Conservation (phyloP, 164 flowering plant species). For the Kingdonia uniflora region DNA sequence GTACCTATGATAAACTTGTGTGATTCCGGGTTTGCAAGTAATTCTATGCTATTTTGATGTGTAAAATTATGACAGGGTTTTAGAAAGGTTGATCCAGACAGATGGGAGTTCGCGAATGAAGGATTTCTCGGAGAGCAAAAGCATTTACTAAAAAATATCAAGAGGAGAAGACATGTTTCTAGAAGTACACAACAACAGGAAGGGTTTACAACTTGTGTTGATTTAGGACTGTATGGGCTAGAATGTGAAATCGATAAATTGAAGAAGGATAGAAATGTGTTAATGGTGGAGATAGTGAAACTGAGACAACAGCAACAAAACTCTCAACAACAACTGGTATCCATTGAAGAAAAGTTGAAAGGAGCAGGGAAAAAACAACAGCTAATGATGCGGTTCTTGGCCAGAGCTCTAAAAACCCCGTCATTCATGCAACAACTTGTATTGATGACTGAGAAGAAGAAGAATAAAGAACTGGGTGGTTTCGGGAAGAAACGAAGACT, state of each 20-base stretch:
- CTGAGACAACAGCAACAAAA: slow-evolving; percentile 43
- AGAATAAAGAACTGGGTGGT: slow-evolving; percentile 20
- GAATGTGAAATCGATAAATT: slow-evolving; percentile 43
- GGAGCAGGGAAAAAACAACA: slow-evolving; percentile 37
- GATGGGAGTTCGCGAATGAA: slow-evolving; percentile 16
- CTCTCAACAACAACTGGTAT: slow-evolving; percentile 21
- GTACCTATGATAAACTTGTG: no score
- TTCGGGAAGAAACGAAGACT: slow-evolving; percentile 28
- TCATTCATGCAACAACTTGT: slow-evolving; percentile 27
- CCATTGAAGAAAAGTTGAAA: slow-evolving; percentile 34
- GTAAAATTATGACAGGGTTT: slow-evolving; percentile 7
- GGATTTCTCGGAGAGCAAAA: slow-evolving; percentile 11
- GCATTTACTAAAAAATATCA: slow-evolving; percentile 11
- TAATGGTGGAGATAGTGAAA: slow-evolving; percentile 42
- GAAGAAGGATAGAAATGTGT: slow-evolving; percentile 27
- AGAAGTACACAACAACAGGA: slow-evolving; percentile 22
- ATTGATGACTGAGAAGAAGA: slow-evolving; percentile 15
- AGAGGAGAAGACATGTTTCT: slow-evolving; percentile 17
- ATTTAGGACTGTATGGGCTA: slow-evolving; percentile 17
- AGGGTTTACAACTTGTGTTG: slow-evolving; percentile 5
- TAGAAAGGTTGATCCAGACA: slow-evolving; percentile 13
- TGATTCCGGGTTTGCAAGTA: background rate
- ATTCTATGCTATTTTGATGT: background rate
- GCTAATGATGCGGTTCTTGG: slow-evolving; percentile 36
- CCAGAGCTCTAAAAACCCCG: slow-evolving; percentile 31